Conservation (phyloP, 345 rosid species). For the Eutrema japonicum region DNA sequence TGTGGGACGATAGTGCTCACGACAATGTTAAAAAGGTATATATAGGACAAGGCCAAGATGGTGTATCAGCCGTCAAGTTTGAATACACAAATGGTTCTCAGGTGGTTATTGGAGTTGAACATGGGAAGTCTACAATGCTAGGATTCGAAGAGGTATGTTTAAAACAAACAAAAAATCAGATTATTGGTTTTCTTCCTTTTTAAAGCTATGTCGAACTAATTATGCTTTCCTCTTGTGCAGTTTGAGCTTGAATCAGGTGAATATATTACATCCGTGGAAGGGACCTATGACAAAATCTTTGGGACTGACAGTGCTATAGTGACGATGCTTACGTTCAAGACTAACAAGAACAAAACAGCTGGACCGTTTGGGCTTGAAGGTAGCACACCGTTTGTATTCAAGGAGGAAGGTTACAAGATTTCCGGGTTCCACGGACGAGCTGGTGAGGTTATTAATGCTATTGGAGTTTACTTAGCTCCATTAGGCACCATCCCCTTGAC, state of each 20-base stretch:
- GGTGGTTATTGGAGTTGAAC: constrained; percentile 24
- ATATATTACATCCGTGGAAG: constrained; percentile 41
- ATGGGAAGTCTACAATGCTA: constrained; percentile 30
- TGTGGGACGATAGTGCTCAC: constrained; percentile 42
- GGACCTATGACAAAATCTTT: constrained; percentile 31
- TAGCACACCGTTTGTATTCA: constrained; percentile 6
- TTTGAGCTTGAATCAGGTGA: constrained; percentile 39
- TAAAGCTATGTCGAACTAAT: neutral
- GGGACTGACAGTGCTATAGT: constrained; percentile 17
- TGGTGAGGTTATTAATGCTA: constrained; percentile 20
- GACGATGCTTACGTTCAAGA: constrained; percentile 35
- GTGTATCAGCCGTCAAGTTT: constrained; percentile 36
- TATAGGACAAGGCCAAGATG: constrained; percentile 34
- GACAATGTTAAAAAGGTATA: constrained; percentile 34
- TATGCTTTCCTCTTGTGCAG: constrained; percentile 16
- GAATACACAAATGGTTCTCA: constrained; percentile 33
- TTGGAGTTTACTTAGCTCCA: constrained; percentile 47
- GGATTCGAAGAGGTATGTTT: constrained; percentile 25
- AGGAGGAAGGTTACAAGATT: constrained; percentile 40
- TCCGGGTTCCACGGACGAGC: constrained; percentile 43
- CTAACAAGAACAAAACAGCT: constrained; percentile 21
- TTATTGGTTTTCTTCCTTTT: neutral
- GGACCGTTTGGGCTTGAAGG: constrained; percentile 37
- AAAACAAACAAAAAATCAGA: neutral
- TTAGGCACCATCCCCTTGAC: constrained; percentile 30